Conservation (phyloP, 225 moss, liverwort and hornwort species). For the Polytrichum commune region DNA sequence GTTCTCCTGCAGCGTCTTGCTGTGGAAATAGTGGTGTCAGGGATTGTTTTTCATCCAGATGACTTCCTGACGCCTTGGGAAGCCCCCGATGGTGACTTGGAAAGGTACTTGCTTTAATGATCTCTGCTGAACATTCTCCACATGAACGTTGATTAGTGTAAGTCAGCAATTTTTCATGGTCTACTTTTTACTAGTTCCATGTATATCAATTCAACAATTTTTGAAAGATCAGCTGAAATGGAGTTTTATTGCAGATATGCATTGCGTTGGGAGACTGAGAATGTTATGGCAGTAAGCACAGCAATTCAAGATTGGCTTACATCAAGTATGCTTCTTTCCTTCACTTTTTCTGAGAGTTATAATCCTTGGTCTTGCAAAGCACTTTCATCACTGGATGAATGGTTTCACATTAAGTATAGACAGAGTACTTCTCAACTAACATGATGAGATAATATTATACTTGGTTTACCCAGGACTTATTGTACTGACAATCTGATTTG, state of each 20-base stretch:
- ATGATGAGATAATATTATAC: background rate
- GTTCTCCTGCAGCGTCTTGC: slow-evolving; percentile 69
- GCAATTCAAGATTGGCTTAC: slow-evolving; percentile 97
- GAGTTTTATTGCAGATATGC: slow-evolving; percentile 57
- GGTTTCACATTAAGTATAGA: background rate
- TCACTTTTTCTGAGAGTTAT: background rate
- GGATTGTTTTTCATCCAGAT: slow-evolving; percentile 62
- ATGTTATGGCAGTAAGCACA: slow-evolving; percentile 74
- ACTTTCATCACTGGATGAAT: background rate
- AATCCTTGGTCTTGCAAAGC: too few relatives aligned
- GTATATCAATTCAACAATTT: background rate
- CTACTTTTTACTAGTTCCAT: background rate
- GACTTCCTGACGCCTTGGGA: slow-evolving; percentile 87
- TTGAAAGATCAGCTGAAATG: background rate
- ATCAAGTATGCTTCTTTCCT: slow-evolving; percentile 35
- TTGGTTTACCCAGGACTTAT: too few relatives aligned
- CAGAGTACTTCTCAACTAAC: background rate
- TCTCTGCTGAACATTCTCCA: background rate
- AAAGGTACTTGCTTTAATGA: slow-evolving; percentile 22
- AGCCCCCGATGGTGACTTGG: slow-evolving; percentile 59
- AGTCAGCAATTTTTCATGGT: slow-evolving; percentile 1
- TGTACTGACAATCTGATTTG: background rate
- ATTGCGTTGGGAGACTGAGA: slow-evolving; percentile 79
- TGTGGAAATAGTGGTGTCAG: slow-evolving; percentile 85
- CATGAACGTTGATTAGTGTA: background rate